Percentiles rank a stretch among this genome's conserved stretches.
These are phyloP conservation scores for Lentinula sp. DNA, from an alignment of 768 basidiomycete genomes.

Conservation along the genomic window DNA sequence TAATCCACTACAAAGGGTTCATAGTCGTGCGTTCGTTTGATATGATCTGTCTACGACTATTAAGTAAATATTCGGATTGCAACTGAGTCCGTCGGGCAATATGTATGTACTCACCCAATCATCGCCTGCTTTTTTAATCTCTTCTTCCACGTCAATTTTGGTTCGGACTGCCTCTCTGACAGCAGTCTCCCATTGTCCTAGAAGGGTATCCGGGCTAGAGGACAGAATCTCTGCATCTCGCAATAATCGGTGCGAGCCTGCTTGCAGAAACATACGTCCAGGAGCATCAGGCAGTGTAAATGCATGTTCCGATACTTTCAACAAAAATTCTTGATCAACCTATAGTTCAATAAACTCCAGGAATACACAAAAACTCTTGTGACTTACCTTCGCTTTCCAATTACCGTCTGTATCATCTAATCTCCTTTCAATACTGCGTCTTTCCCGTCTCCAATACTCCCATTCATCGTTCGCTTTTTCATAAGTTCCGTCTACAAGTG, in stretches of 20 bases:
- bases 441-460: conserved; percentile 47
- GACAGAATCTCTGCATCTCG: conserved; percentile 37
- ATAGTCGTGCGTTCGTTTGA: conserved; percentile 57
- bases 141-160: conserved; percentile 42
- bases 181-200: conserved; percentile 40
- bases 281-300: conserved; percentile 23
- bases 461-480: conserved; percentile 43
- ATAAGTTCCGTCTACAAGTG: conserved; percentile 49
- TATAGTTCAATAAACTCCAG: conserved; percentile 11
- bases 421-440: conserved; percentile 35
- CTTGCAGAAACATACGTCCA: conserved; percentile 28
- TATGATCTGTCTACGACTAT: conserved; percentile 40
- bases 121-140: conserved; percentile 33
- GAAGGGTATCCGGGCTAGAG: conserved; percentile 30
- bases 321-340: conserved; percentile 31
- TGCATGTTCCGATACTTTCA: conserved; percentile 19
- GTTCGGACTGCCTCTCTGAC: conserved; percentile 31
- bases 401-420: conserved; percentile 21
- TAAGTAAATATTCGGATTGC: background rate
- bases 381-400: conserved; percentile 31
- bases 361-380: conserved; percentile 6
- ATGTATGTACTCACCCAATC: conserved; percentile 34
- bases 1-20: conserved; percentile 53
- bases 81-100: background rate
- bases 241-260: conserved; percentile 41